phyloP scores from a whole-genome alignment of 106 monocot species.

The Phalaenopsis aphrodite region DNA sequence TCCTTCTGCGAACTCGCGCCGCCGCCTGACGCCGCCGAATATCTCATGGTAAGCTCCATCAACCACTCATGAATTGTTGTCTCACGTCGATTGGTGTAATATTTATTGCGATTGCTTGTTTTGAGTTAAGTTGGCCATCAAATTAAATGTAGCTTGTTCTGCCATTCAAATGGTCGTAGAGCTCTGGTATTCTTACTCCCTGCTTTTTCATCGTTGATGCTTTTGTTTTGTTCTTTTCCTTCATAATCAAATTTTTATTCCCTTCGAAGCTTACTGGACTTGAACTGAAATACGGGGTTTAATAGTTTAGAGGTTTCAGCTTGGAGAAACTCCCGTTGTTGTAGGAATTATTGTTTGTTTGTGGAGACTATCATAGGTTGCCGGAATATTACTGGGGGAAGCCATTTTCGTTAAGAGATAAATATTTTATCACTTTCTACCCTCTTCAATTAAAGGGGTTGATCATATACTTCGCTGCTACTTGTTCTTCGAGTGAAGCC shows the following conservation, averaged over 20 bases:
- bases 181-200: background rate
- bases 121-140: background rate
- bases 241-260: background rate
- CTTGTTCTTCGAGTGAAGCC: no score
- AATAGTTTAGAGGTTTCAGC: background rate
- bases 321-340: background rate
- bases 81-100: background rate
- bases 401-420: background rate
- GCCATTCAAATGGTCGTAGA: background rate
- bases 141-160: background rate
- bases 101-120: background rate
- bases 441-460: background rate
- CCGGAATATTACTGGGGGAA: background rate
- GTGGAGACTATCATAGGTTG: background rate
- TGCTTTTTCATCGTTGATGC: background rate
- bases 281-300: background rate
- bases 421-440: no score
- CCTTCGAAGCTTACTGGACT: background rate
- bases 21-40: constrained; percentile 79
- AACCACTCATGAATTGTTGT: background rate
- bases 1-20: constrained; percentile 98
- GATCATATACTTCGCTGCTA: background rate
- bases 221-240: background rate
- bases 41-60: constrained; percentile 41
- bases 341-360: background rate